Percentiles rank a stretch among this genome's conserved stretches.
phyloP scores from a whole-genome alignment of 2,329 filamentous ascomycete species.

The Ceratocystis eucalypticola region DNA sequence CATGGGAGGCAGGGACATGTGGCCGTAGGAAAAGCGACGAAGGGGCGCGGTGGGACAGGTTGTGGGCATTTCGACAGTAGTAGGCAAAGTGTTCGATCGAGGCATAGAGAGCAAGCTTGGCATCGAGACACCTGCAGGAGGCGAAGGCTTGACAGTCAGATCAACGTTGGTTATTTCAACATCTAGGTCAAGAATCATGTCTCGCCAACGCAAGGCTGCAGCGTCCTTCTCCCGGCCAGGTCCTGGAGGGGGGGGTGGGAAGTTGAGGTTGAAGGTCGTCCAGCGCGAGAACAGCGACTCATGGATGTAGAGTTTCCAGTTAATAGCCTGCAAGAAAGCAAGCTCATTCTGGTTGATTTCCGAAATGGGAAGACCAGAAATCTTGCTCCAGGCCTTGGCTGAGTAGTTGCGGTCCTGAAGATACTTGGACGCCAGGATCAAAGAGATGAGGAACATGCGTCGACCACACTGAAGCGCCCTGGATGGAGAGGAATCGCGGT shows the following conservation, averaged over 20 bases:
- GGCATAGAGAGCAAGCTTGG: conserved; percentile 3
- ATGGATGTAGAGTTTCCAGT: conserved; percentile 90
- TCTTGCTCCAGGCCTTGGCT: conserved; percentile 95
- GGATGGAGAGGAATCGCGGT: conserved; percentile 54
- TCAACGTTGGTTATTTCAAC: conserved; percentile 46
- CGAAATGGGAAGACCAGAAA: conserved; percentile 80
- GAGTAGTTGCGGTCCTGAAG: conserved; percentile 97
- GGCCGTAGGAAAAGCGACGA: conserved; percentile 28
- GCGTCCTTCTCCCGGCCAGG: conserved; percentile 28
- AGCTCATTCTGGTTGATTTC: conserved; percentile 98
- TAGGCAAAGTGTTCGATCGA: not conserved
- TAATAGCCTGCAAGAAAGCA: conserved; percentile 74
- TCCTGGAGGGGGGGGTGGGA: conserved; percentile 57
- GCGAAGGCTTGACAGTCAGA: conserved; percentile 17
- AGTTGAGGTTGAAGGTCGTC: conserved; percentile 82
- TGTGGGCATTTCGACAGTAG: conserved; percentile 6
- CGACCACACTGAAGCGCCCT: conserved; percentile 87
- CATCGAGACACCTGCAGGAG: not conserved
- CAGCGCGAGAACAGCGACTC: conserved; percentile 81
- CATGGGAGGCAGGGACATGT: conserved; percentile 32
- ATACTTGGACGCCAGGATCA: conserved; percentile 96
- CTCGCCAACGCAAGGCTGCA: conserved; percentile 40
- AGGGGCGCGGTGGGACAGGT: conserved; percentile 24
- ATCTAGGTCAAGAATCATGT: conserved; percentile 42
- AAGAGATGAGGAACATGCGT: conserved; percentile 88